These are phyloP conservation scores for Breynia disticha DNA, from an alignment of 441 rosid species.

Conservation along the genomic window DNA sequence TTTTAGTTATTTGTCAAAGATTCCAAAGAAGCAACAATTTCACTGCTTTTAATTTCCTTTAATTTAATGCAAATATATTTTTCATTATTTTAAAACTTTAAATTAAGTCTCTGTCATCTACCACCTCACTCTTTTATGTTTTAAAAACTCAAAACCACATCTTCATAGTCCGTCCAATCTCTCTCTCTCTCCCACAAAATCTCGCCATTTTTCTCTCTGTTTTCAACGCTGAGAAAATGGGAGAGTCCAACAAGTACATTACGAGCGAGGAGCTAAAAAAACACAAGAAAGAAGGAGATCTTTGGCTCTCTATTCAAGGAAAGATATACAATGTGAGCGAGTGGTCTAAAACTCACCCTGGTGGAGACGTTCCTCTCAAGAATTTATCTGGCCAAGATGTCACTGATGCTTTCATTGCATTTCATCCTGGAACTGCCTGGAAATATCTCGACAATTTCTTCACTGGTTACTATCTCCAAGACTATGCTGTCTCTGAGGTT, in stretches of 20 bases:
- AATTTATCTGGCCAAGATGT: slow-evolving; percentile 57
- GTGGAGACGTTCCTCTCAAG: slow-evolving; percentile 39
- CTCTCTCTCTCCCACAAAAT: no score
- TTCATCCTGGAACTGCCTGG: slow-evolving; percentile 49
- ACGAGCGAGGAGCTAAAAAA: slow-evolving; percentile 29
- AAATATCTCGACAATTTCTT: slow-evolving; percentile 41
- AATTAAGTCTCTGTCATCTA: no score
- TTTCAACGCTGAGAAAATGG: slow-evolving; percentile 30
- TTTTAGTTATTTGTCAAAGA: no score
- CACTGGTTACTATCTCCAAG: slow-evolving; percentile 41
- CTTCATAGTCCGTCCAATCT: no score
- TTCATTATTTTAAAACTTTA: no score
- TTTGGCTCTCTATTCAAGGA: slow-evolving; percentile 65
- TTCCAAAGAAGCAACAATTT: no score
- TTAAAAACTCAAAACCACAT: no score
- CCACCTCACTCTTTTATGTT: no score
- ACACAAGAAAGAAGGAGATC: slow-evolving; percentile 44
- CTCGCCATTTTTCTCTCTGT: neutral
- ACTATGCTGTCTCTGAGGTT: slow-evolving; percentile 41
- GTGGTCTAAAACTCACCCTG: slow-evolving; percentile 52
- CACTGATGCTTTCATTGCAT: slow-evolving; percentile 62
- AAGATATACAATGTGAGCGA: slow-evolving; percentile 54
- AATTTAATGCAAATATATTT: no score
- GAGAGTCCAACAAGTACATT: slow-evolving; percentile 29
- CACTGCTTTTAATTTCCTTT: no score